A percentile compares a stretch with the other conserved stretches of the same genome.
Evolutionary conservation across 2,329 filamentous ascomycete species (phyloP).

Genomic region (Teratosphaeria gauchensis): DNA sequence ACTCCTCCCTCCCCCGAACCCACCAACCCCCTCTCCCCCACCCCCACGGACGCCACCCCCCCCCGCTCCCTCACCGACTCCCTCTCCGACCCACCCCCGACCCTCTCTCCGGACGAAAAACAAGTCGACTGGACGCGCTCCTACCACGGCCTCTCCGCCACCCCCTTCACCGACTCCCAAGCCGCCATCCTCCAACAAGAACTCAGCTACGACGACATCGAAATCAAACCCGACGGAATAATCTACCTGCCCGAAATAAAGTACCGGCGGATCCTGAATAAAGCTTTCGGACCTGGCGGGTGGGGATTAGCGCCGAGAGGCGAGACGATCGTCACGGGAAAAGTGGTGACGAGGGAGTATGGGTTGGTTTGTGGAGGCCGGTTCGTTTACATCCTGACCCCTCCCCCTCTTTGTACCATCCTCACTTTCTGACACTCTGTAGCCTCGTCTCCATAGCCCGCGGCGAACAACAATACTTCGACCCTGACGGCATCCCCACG

Average conservation of each 20-base stretch:
- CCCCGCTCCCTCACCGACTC: conserved; percentile 39
- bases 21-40: background rate
- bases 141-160: conserved; percentile 66
- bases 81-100: conserved; percentile 41
- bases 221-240: conserved; percentile 96
- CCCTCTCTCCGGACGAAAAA: conserved; percentile 38
- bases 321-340: conserved; percentile 74
- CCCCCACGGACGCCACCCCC: conserved; percentile 12
- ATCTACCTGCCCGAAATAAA: conserved; percentile 97
- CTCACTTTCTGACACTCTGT: conserved; percentile 5
- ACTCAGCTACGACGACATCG: conserved; percentile 65
- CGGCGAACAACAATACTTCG: conserved; percentile 91
- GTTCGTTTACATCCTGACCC: conserved; percentile 42
- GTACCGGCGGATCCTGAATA: conserved; percentile 82
- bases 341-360: conserved; percentile 79
- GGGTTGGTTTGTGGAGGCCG: conserved; percentile 79
- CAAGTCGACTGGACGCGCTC: conserved; percentile 75
- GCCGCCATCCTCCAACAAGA: conserved; percentile 58
- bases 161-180: conserved; percentile 62
- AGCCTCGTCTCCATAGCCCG: conserved; percentile 88
- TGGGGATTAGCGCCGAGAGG: conserved; percentile 89
- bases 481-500: conserved; percentile 78
- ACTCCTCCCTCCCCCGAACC: conserved; percentile 7
- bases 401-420: background rate
- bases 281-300: conserved; percentile 84